These are phyloP conservation scores for Oxyria digyna DNA, from an alignment of 148 eudicot genomes.

Conservation along the genomic window DNA sequence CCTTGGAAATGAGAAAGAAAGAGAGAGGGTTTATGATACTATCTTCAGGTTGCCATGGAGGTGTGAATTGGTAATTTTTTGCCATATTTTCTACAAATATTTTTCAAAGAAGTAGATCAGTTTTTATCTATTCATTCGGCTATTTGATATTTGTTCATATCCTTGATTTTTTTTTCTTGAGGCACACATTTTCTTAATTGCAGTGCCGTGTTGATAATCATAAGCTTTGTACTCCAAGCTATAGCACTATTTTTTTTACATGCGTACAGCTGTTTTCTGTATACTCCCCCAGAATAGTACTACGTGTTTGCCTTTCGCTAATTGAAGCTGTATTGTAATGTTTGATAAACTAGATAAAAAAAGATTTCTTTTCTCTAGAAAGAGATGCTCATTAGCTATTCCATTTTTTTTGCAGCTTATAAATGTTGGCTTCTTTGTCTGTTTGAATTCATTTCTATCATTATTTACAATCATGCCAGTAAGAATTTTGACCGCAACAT, in stretches of 20 bases:
- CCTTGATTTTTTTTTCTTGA: background rate
- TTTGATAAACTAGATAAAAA: background rate
- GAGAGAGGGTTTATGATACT: constrained; percentile 90
- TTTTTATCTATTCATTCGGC: background rate
- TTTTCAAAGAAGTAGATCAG: background rate
- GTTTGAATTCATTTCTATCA: constrained; percentile 84
- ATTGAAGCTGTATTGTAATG: background rate
- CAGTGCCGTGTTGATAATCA: background rate
- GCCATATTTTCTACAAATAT: background rate
- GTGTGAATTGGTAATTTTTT: constrained; percentile 74
- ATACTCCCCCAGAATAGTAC: background rate
- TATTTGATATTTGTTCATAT: background rate
- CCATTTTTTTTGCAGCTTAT: constrained; percentile 67
- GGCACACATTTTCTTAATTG: background rate
- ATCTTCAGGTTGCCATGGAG: constrained; percentile 99
- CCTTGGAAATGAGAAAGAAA: constrained; percentile 76
- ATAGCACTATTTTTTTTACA: background rate
- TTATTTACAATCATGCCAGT: constrained; percentile 86
- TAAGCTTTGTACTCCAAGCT: background rate
- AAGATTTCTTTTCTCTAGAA: background rate
- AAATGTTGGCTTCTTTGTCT: constrained; percentile 79
- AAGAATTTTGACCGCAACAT: constrained; percentile 36
- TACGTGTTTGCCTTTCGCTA: background rate
- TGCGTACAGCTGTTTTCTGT: background rate
- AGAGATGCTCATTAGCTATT: background rate